phyloP scores from a whole-genome alignment of 306 rosid genomes.

The Dryas drummondii region DNA sequence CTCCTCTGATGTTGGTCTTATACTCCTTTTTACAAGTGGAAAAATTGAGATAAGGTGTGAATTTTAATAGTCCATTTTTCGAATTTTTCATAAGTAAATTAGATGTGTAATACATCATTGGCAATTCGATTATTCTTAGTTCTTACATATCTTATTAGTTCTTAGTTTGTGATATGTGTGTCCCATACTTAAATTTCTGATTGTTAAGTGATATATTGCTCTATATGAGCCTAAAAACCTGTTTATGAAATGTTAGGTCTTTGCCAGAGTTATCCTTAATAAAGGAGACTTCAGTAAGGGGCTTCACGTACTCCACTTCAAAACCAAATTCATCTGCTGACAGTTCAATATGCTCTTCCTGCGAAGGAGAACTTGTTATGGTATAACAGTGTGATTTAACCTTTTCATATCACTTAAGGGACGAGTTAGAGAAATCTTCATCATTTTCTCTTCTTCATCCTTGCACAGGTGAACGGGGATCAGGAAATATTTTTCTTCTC shows the following conservation, averaged over 20 bases:
- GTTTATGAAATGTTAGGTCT: slow-evolving; percentile 50
- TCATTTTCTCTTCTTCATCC: slow-evolving; percentile 1
- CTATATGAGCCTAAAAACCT: slow-evolving; percentile 7
- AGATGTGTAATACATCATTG: not conserved
- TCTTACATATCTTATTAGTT: too few species aligned
- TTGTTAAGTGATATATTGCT: not conserved
- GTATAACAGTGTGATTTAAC: slow-evolving; percentile 41
- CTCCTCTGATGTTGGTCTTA: slow-evolving; percentile 46
- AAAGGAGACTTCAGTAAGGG: slow-evolving; percentile 67
- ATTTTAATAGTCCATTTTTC: not conserved
- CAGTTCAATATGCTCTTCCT: slow-evolving; percentile 60
- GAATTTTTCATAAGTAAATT: not conserved
- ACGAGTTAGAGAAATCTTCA: not conserved
- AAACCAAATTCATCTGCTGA: slow-evolving; percentile 51
- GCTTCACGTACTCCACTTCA: slow-evolving; percentile 58
- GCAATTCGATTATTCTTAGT: too few species aligned
- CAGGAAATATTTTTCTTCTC: slow-evolving; percentile 68
- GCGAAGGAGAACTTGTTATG: slow-evolving; percentile 70
- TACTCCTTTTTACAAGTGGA: slow-evolving; percentile 63
- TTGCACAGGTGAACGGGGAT: slow-evolving; percentile 67
- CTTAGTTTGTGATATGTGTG: too few species aligned
- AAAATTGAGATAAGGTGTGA: slow-evolving; percentile 73
- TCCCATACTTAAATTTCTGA: too few species aligned
- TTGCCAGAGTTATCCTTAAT: slow-evolving; percentile 67
- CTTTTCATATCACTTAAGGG: not conserved